Evolutionary conservation across 2,329 filamentous ascomycete species (phyloP), one percentile per base, ranked within the genome.

Genomic region (Trichophyton schoenleinii): DNA sequence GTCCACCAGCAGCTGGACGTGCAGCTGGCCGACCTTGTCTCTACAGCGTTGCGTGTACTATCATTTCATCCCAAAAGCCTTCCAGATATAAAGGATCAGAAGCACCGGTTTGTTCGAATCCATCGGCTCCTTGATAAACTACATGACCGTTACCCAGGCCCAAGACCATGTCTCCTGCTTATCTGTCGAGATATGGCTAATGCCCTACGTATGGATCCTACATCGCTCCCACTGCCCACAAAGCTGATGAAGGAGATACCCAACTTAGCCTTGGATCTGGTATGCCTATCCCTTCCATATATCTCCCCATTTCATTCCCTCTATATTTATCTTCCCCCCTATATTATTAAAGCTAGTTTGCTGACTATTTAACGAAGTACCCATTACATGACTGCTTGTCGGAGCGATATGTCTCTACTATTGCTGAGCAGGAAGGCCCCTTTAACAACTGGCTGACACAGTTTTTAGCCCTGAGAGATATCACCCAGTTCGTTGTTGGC

Each of bases 61-160:
- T 69, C 69, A 4, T 68, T 76, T n/a, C 73, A 76, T 62, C 75
- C 75, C 2, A 73, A 72, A 62, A 66, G 70, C 0, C 70, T 71
- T 9, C 61, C 70, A 20, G 68, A 66, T 57, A 65, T 70, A 3
- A 72, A 70, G 58, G 73, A 74, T 36, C 69, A 73, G 13, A 70
- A 72, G 48, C 73, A 75, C 25, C 69, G 75, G 34, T 75, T 75
- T 63, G 67, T 70, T 4, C 72, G 73, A 1, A 68, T 77, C 38
- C 73, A 76, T 62, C 66, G 71, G 8, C 67, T 70, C 3, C 62
- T 77, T 13, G 74, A 76, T 53, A 70, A 69, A 36, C 64, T 77
- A 11, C 74, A 72, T 58, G 74, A 76, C 63, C 73, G 70, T 60
- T 76, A 75, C 63, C 71, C 73, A 2, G 72, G 70, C 1, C 67